phyloP scores from a whole-genome alignment of 1,284 basidiomycete genomes.

The Ustilago xerochloae region DNA sequence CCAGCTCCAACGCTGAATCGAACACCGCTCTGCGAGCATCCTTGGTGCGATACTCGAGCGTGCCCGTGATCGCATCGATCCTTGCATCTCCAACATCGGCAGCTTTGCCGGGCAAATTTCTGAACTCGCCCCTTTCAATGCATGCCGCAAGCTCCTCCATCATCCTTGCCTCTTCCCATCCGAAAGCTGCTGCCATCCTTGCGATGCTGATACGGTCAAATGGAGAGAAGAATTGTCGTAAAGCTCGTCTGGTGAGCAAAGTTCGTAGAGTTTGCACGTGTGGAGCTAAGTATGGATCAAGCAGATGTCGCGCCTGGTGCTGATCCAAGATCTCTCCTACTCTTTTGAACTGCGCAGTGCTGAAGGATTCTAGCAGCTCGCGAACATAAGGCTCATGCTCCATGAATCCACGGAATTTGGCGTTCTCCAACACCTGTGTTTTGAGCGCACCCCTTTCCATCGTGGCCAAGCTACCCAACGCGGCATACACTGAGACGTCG shows the following conservation, averaged over 20 bases:
- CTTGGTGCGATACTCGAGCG: conserved; percentile 78
- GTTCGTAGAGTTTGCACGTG: conserved; percentile 68
- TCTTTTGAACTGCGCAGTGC: conserved; percentile 81
- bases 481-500: conserved; percentile 85
- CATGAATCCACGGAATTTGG: conserved; percentile 78
- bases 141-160: conserved; percentile 78
- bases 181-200: conserved; percentile 83
- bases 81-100: conserved; percentile 81
- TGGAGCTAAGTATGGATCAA: conserved; percentile 80
- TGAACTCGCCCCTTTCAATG: conserved; percentile 79
- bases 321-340: conserved; percentile 79
- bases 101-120: conserved; percentile 79
- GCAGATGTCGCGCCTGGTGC: conserved; percentile 76
- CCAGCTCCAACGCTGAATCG: conserved; percentile 78
- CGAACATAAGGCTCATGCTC: conserved; percentile 86
- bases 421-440: conserved; percentile 76
- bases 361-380: conserved; percentile 83
- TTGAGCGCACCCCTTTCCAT: conserved; percentile 79
- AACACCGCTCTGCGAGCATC: conserved; percentile 81
- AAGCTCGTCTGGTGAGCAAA: conserved; percentile 69
- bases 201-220: conserved; percentile 82
- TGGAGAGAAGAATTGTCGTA: conserved; percentile 78
- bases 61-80: conserved; percentile 74
- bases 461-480: conserved; percentile 81
- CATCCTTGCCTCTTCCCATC: conserved; percentile 78